These are phyloP conservation scores for Auricularia auricula-judae DNA, from an alignment of 768 basidiomycete genomes.

Conservation along the genomic window DNA sequence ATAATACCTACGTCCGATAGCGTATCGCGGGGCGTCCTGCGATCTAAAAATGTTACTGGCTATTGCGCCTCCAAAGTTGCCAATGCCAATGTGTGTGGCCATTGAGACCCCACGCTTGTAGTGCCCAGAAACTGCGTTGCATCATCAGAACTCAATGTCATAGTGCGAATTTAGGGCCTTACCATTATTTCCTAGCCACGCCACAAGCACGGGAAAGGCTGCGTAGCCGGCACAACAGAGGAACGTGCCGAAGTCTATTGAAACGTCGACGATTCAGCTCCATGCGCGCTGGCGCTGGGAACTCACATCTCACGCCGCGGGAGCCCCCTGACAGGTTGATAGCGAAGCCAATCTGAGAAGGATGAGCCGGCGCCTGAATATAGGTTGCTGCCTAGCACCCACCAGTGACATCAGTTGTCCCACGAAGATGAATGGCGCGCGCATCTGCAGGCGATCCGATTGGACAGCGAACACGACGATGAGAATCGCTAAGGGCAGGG, in stretches of 20 bases:
- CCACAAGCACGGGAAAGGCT: slow-evolving; percentile 45
- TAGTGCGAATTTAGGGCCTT: background rate
- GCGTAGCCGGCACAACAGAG: slow-evolving; percentile 55
- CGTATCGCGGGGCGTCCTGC: slow-evolving; percentile 47
- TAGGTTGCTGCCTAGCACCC: background rate
- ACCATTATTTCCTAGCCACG: slow-evolving; percentile 29
- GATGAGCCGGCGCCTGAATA: too few species aligned
- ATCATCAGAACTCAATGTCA: too few species aligned
- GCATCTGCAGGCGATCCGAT: background rate
- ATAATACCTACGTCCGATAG: slow-evolving; percentile 40
- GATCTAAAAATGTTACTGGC: slow-evolving; percentile 52
- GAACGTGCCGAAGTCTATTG: slow-evolving; percentile 49
- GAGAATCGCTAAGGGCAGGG: background rate
- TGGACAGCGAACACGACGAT: background rate
- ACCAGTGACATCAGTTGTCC: background rate
- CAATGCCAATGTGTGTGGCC: slow-evolving; percentile 58
- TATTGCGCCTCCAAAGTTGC: slow-evolving; percentile 55
- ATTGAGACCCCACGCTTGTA: slow-evolving; percentile 62
- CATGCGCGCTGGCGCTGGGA: background rate
- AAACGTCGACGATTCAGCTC: background rate
- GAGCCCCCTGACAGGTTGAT: background rate
- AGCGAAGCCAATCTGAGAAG: background rate
- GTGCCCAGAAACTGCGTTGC: slow-evolving; percentile 35
- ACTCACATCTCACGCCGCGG: background rate
- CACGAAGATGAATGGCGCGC: background rate